These are phyloP conservation scores for Phaffia tasmanica DNA, from an alignment of 768 basidiomycete genomes.

Conservation along the genomic window DNA sequence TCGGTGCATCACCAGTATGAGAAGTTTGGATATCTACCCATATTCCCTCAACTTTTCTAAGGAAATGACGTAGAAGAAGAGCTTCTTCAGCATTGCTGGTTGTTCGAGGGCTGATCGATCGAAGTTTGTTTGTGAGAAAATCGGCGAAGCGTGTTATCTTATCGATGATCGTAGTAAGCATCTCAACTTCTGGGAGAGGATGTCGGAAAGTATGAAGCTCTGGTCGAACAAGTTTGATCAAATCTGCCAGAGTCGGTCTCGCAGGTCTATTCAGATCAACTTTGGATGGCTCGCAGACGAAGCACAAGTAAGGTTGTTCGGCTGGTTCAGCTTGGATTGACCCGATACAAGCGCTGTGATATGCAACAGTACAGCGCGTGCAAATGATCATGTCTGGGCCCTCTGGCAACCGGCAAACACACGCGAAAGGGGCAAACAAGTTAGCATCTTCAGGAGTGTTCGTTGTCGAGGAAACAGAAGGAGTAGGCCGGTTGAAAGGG, in stretches of 20 bases:
- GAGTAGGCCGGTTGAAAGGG: neutral
- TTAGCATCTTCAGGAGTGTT: neutral
- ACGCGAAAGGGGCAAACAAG: conserved; percentile 25
- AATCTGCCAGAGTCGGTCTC: conserved; percentile 23
- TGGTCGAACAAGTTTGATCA: conserved; percentile 19
- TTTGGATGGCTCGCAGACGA: conserved; percentile 22
- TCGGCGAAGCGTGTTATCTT: conserved; percentile 27
- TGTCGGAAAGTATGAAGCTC: conserved; percentile 31
- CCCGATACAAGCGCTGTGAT: conserved; percentile 35
- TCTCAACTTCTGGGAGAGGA: conserved; percentile 29
- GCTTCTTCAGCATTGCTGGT: conserved; percentile 21
- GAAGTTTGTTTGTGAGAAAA: conserved; percentile 20
- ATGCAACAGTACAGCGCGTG: conserved; percentile 25
- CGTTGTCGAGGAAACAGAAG: neutral
- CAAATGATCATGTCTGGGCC: conserved; percentile 33
- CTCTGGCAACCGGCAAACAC: conserved; percentile 34
- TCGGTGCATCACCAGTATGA: neutral
- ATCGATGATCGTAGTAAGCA: conserved; percentile 24
- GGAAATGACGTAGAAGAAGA: conserved; percentile 27
- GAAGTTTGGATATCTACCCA: conserved; percentile 11
- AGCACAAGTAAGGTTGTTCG: conserved; percentile 14
- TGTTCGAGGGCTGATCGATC: conserved; percentile 21
- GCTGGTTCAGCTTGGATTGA: conserved; percentile 10
- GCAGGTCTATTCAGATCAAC: conserved; percentile 17
- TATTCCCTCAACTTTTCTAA: conserved; percentile 30